Conservation (phyloP, 108 stramenopile genomes). For the Fragilaria radians region DNA sequence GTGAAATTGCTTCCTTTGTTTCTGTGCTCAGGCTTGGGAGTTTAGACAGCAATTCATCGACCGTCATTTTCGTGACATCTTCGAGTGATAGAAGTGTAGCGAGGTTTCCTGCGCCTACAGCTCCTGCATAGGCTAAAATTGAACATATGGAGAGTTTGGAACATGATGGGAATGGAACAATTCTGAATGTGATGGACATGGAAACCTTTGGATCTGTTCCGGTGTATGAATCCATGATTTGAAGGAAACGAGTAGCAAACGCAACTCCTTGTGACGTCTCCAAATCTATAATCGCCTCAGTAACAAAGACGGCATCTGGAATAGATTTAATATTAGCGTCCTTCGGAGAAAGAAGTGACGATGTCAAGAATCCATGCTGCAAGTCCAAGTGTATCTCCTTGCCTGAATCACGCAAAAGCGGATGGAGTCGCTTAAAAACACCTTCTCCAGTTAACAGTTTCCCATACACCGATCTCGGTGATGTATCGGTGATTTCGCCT, state of each 20-base stretch:
- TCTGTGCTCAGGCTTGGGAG: not conserved
- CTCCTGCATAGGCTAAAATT: slow-evolving; percentile 20
- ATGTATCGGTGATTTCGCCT: slow-evolving; percentile 57
- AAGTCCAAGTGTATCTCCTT: slow-evolving; percentile 27
- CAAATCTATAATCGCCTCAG: slow-evolving; percentile 59
- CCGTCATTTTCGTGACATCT: slow-evolving; percentile 6
- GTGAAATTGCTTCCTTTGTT: not conserved
- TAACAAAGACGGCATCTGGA: slow-evolving; percentile 40
- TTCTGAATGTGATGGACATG: slow-evolving; percentile 49
- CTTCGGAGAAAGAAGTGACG: slow-evolving; percentile 37
- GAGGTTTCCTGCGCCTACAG: slow-evolving; percentile 20
- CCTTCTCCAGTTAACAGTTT: slow-evolving; percentile 50
- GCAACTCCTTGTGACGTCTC: slow-evolving; percentile 27
- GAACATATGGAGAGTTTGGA: slow-evolving; percentile 22
- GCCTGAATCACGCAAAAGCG: slow-evolving; percentile 29
- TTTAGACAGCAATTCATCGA: slow-evolving; percentile 3
- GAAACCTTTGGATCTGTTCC: slow-evolving; percentile 13
- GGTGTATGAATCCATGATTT: slow-evolving; percentile 27
- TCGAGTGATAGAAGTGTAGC: not conserved
- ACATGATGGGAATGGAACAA: slow-evolving; percentile 28
- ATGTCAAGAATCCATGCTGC: slow-evolving; percentile 23
- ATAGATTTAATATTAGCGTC: slow-evolving; percentile 1
- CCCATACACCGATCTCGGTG: slow-evolving; percentile 63
- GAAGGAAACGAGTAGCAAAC: slow-evolving; percentile 32
- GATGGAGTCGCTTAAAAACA: slow-evolving; percentile 50